phyloP scores from a whole-genome alignment of 2,329 filamentous ascomycete genomes.

The Nectriaceae sp. region DNA sequence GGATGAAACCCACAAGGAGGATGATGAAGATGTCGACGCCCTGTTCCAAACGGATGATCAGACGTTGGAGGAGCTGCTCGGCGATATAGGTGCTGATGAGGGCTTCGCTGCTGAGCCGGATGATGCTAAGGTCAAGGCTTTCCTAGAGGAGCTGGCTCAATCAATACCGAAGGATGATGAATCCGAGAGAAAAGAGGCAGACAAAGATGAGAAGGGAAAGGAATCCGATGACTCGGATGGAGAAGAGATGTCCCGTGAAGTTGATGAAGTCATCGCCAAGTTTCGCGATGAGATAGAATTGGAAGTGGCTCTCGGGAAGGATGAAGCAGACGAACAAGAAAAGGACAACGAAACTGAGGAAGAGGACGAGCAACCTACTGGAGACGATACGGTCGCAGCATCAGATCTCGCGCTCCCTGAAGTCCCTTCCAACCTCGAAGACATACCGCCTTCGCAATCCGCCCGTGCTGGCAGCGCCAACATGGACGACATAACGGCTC shows the following conservation, averaged over 20 bases:
- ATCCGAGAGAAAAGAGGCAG: not conserved
- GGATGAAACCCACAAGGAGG: not conserved
- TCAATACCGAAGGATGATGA: constrained; percentile 31
- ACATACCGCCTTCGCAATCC: constrained; percentile 30
- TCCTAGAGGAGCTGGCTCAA: constrained; percentile 39
- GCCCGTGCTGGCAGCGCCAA: constrained; percentile 29
- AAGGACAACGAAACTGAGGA: constrained; percentile 21
- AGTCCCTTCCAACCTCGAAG: constrained; percentile 46
- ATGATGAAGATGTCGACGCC: constrained; percentile 39
- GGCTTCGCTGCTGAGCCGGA: constrained; percentile 22
- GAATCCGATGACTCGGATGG: constrained; percentile 51
- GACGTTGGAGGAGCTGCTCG: constrained; percentile 54
- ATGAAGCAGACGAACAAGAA: constrained; percentile 13
- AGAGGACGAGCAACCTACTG: not conserved
- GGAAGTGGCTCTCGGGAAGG: constrained; percentile 23
- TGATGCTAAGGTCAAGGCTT: constrained; percentile 36
- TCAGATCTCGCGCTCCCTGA: constrained; percentile 44
- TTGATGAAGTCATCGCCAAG: constrained; percentile 46
- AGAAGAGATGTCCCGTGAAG: constrained; percentile 47
- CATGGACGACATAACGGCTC: constrained; percentile 49
- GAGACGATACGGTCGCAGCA: constrained; percentile 3
- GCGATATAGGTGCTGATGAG: constrained; percentile 41
- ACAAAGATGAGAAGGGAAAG: constrained; percentile 10
- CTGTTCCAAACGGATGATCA: constrained; percentile 52
- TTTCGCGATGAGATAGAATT: constrained; percentile 49